These are phyloP conservation scores for Clarireedia homoeocarpa DNA, from an alignment of 2,329 filamentous ascomycete species.

Conservation along the genomic window DNA sequence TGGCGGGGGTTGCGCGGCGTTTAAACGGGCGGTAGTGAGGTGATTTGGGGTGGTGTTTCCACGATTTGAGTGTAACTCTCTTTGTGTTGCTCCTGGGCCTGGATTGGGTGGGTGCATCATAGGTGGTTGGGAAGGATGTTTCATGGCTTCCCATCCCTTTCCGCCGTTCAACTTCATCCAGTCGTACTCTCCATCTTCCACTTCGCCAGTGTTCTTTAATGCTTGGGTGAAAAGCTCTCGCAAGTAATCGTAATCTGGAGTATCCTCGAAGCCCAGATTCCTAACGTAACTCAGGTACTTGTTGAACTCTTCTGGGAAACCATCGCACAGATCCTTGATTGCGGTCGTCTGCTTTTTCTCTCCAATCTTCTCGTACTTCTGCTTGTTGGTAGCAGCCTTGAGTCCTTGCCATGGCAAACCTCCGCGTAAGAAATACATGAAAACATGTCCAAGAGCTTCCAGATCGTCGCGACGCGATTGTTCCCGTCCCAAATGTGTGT, in stretches of 20 bases:
- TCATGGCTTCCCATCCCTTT: slow-evolving; percentile 82
- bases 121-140: slow-evolving; percentile 45
- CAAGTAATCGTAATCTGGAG: slow-evolving; percentile 95
- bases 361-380: slow-evolving; percentile 99
- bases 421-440: slow-evolving; percentile 68
- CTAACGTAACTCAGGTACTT: slow-evolving; percentile 97
- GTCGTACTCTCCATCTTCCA: slow-evolving; percentile 97
- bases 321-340: slow-evolving; percentile 94
- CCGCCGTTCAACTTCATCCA: slow-evolving; percentile 97
- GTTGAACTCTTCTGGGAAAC: slow-evolving; percentile 94
- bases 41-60: slow-evolving; percentile 28
- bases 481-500: slow-evolving; percentile 92
- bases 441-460: slow-evolving; percentile 73
- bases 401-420: slow-evolving; percentile 65
- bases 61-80: slow-evolving; percentile 72
- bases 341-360: slow-evolving; percentile 99
- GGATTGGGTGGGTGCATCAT: slow-evolving; percentile 56
- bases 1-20: slow-evolving; percentile 84
- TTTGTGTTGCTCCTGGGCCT: slow-evolving; percentile 69
- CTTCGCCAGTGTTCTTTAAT: slow-evolving; percentile 85
- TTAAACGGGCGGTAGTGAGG: slow-evolving; percentile 82
- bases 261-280: slow-evolving; percentile 97
- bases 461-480: slow-evolving; percentile 94
- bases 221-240: slow-evolving; percentile 94
- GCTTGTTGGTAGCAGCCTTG: slow-evolving; percentile 74